These are phyloP conservation scores for Oemleria cerasiformis DNA, from an alignment of 306 rosid genomes.

Conservation along the genomic window DNA sequence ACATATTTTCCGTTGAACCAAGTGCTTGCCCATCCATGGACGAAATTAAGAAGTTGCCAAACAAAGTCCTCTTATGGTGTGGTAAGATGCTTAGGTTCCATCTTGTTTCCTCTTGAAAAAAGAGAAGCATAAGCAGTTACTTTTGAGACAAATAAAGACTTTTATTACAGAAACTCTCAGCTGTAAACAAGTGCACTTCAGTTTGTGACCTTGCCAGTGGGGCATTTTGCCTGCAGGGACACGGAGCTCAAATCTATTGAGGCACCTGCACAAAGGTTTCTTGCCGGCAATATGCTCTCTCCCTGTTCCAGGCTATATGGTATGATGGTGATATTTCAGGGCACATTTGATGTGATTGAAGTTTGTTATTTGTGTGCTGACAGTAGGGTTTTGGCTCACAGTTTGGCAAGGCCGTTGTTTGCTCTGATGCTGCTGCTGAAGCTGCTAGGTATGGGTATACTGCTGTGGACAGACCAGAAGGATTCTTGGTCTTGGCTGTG, in stretches of 20 bases:
- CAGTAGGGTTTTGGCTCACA: conserved; percentile 1
- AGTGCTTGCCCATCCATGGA: conserved; percentile 55
- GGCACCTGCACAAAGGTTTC: conserved; percentile 84
- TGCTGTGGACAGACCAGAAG: conserved; percentile 81
- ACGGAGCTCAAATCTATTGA: conserved; percentile 67
- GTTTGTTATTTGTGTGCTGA: no score
- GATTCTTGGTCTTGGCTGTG: conserved; percentile 78
- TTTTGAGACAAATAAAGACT: background rate
- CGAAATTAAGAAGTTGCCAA: conserved; percentile 66
- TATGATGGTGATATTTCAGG: background rate
- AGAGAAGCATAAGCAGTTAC: background rate
- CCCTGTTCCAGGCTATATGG: conserved; percentile 81
- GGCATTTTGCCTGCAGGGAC: conserved; percentile 38
- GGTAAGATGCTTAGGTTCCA: conserved; percentile 43
- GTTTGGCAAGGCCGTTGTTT: conserved; percentile 76
- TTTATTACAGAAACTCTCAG: no score
- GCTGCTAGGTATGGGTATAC: conserved; percentile 81
- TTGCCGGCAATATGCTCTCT: conserved; percentile 69
- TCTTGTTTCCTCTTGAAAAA: background rate
- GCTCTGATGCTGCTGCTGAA: conserved; percentile 81
- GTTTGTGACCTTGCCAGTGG: no score
- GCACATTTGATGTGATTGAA: background rate
- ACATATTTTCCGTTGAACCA: conserved; percentile 51
- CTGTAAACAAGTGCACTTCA: no score
- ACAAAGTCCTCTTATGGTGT: conserved; percentile 84